Base-by-base conservation (phyloP, 1,284 basidiomycete species). In the Peniophora sp. region DNA sequence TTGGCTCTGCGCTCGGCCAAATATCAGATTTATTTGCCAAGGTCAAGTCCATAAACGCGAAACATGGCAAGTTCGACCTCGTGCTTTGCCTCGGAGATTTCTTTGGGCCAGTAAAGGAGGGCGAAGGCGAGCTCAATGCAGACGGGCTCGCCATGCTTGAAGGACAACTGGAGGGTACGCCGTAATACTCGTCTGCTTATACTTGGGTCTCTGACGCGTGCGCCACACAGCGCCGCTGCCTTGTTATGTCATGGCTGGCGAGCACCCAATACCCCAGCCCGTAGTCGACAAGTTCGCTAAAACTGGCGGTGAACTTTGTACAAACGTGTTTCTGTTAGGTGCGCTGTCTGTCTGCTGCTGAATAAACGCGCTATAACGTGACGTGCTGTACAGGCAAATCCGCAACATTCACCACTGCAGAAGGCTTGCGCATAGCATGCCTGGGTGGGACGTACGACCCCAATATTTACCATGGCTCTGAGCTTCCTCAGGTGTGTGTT, bases 51-150 rank as follows among this genome's bases (percentile, higher is more conserved):
- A 95, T 98, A 61, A 84, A 99, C 69, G 74, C 81, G 52, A 98
- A 97, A 66, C 90, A 98, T 68, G 95, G 95, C 51, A 92, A 92
- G 59, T 99, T 99, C 63, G 86, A 93, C 60, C 79, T 93, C 35
- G 82, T 89, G 17, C 76, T 99, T 44, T 88, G 93, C 58, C 72
- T 82, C 2, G 95, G 96, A 3, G 94, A 99, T 69, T 89, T 98
- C 65, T 99, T 99, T 69, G 85, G 83, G 3, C 75, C 76, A 9
- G 66, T 71, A 17, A 73, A 72, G 54, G 74, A 74, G 49, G 68
- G 67, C 1, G 60, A 72, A 1, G 65, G 63, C 19, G 56, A 52
- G 10, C 67, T 70, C 14, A 73, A 81, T 41, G 65, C 69, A 34
- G 82, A 92, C 51, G 61, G 79, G 12, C 63, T 64, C 3, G 73